These are phyloP conservation scores for Xylaria sp. DNA, from an alignment of 495 filamentous ascomycete genomes.

Conservation along the genomic window DNA sequence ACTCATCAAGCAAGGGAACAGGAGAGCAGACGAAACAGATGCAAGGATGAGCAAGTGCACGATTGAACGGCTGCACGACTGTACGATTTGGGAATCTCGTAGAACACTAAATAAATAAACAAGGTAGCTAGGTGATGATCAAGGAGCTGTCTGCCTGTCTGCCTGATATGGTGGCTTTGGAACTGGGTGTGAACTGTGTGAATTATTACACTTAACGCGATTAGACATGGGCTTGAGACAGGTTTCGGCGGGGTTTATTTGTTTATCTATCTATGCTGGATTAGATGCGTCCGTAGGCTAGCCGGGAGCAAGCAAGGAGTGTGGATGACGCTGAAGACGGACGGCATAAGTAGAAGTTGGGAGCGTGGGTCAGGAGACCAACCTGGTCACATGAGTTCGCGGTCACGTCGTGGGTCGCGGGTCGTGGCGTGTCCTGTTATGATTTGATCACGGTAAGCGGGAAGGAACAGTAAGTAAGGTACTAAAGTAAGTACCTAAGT, in stretches of 20 bases:
- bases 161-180: slow-evolving; percentile 2
- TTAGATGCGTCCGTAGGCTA: not conserved
- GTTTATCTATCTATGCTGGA: not conserved
- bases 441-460: slow-evolving; percentile 5
- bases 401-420: slow-evolving; percentile 10
- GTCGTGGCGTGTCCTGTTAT: slow-evolving; percentile 16
- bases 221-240: not conserved
- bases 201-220: not conserved
- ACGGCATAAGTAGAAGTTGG: not conserved
- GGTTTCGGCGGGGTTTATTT: not conserved
- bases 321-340: slow-evolving; percentile 16
- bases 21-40: not conserved
- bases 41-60: slow-evolving; percentile 13
- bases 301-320: not conserved
- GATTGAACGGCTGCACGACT: too few relatives aligned
- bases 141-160: too few relatives aligned
- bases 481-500: too few relatives aligned
- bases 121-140: not conserved
- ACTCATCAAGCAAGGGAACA: slow-evolving; percentile 6
- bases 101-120: too few relatives aligned
- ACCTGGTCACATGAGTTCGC: slow-evolving; percentile 25
- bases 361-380: slow-evolving; percentile 10
- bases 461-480: too few relatives aligned
- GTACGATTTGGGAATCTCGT: not conserved
- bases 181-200: not conserved